Conservation (phyloP, 2,329 filamentous ascomycete genomes). For the Fusarium denticulatum region DNA sequence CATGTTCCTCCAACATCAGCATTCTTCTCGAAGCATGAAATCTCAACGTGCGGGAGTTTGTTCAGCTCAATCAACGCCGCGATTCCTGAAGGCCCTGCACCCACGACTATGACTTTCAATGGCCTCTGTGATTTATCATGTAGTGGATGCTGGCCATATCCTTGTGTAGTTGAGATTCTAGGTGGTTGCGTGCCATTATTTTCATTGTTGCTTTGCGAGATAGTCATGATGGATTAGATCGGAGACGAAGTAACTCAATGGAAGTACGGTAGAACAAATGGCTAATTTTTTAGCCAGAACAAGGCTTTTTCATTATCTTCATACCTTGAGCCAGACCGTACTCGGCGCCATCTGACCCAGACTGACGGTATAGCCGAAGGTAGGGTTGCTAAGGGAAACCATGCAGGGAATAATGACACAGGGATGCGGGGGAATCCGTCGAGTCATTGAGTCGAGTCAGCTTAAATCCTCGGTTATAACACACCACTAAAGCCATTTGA, state of each 20-base stretch:
- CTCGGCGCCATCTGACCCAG: neutral
- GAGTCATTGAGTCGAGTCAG: conserved; percentile 12
- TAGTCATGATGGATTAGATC: neutral
- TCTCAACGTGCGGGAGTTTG: neutral
- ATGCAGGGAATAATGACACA: neutral
- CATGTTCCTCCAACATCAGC: conserved; percentile 11
- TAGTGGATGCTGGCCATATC: neutral
- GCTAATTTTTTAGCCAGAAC: neutral
- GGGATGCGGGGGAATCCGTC: neutral
- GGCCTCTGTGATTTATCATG: neutral
- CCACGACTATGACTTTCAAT: conserved; percentile 3
- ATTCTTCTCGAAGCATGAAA: conserved; percentile 13
- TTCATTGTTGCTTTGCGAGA: neutral
- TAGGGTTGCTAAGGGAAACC: neutral
- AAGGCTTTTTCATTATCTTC: neutral
- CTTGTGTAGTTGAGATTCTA: neutral
- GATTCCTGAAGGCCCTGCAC: conserved; percentile 11
- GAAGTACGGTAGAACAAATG: neutral
- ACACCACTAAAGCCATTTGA: neutral
- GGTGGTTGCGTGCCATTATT: neutral
- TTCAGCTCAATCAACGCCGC: neutral
- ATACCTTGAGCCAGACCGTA: accelerated
- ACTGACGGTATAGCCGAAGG: neutral
- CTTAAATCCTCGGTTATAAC: neutral
- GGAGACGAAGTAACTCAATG: neutral